phyloP scores from a whole-genome alignment of 1,139 yeast species.

The Diutina pseudorugosa region DNA sequence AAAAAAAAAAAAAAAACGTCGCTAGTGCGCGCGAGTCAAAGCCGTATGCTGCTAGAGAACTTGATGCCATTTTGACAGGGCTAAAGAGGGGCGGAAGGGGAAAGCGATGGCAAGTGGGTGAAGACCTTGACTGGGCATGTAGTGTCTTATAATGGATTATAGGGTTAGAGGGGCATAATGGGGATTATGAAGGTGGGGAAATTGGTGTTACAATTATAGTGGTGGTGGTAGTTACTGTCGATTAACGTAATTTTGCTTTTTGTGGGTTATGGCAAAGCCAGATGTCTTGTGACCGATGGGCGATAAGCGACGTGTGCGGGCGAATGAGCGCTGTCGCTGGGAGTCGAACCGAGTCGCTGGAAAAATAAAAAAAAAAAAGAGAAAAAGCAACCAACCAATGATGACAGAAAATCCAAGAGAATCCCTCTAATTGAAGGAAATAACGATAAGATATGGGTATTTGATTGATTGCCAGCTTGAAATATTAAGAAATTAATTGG shows the following conservation, averaged over 20 bases:
- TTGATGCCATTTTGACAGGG: not conserved
- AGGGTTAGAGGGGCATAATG: too few species aligned
- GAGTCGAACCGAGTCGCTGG: not conserved
- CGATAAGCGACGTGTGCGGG: not conserved
- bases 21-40: not conserved
- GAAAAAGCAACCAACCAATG: too few species aligned
- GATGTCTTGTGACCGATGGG: not conserved
- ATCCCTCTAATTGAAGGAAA: too few species aligned
- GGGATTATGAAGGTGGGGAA: too few species aligned
- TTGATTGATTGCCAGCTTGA: too few species aligned
- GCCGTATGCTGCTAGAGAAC: not conserved
- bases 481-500: too few species aligned
- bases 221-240: not conserved
- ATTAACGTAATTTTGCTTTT: not conserved
- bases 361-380: too few species aligned
- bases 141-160: too few species aligned
- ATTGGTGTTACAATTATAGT: not conserved
- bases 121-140: too few species aligned
- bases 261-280: too few species aligned
- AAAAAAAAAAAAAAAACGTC: not conserved
- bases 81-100: not conserved
- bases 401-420: too few species aligned
- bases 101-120: not conserved
- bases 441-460: too few species aligned
- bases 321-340: not conserved